Evolutionary conservation across 176 grass and related monocot species (phyloP).

Genomic region (Oryza meyeriana): DNA sequence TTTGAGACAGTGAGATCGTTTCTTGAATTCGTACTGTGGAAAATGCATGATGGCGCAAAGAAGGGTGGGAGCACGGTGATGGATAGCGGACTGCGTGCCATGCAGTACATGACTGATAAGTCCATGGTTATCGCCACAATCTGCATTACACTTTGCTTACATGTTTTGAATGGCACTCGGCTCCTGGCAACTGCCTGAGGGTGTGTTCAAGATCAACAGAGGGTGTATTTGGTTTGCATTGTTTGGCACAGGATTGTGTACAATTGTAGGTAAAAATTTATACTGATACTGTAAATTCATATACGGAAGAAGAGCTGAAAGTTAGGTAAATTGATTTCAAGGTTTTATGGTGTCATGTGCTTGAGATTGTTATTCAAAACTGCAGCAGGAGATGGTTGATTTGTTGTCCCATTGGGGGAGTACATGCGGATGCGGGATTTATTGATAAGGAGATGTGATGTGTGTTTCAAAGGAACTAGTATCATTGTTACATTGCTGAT

Average conservation of each 20-base stretch:
- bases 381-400: conserved; percentile 4
- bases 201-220: not conserved
- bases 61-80: conserved; percentile 35
- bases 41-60: conserved; percentile 47
- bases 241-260: conserved; percentile 27
- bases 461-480: not conserved
- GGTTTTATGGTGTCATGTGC: conserved; percentile 7
- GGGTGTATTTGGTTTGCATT: not conserved
- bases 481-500: not conserved
- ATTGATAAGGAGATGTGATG: not conserved
- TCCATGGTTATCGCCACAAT: conserved; percentile 65
- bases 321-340: not conserved
- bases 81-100: conserved; percentile 38
- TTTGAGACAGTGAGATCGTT: conserved; percentile 92
- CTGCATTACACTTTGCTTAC: conserved; percentile 79
- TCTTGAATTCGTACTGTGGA: conserved; percentile 89
- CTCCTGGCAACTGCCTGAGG: conserved; percentile 47
- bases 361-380: conserved; percentile 5
- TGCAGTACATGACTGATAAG: conserved; percentile 75
- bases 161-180: conserved; percentile 58
- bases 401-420: conserved; percentile 7
- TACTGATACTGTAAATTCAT: conserved; percentile 40
- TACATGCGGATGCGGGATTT: not conserved
- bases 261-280: conserved; percentile 15
- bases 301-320: not conserved